These are phyloP conservation scores for Solanum tarijense DNA, from an alignment of 257 asterid species.

Conservation along the genomic window DNA sequence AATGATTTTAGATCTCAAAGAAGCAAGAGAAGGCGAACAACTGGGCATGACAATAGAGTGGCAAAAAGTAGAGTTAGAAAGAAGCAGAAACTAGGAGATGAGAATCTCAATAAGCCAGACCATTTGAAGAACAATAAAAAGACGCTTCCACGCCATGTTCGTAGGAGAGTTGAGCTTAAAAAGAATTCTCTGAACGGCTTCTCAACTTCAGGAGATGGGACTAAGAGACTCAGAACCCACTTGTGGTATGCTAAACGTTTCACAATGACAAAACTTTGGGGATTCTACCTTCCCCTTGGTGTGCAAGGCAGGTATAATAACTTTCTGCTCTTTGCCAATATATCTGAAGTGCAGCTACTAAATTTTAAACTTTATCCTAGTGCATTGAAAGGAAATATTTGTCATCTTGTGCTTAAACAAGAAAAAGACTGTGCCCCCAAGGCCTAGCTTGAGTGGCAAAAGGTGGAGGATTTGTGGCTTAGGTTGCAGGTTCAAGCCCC, in stretches of 20 bases:
- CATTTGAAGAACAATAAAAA: slow-evolving; percentile 19
- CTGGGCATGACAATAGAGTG: slow-evolving; percentile 52
- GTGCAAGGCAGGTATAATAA: slow-evolving; percentile 62
- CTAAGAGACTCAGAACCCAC: slow-evolving; percentile 79
- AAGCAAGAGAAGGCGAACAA: slow-evolving; percentile 77
- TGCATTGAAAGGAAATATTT: neutral
- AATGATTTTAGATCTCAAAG: slow-evolving; percentile 56
- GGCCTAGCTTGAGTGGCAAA: too few relatives aligned
- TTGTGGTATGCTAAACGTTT: slow-evolving; percentile 94
- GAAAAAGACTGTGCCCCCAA: neutral
- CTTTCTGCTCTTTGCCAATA: neutral
- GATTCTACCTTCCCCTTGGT: slow-evolving; percentile 72
- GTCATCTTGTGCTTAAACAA: neutral
- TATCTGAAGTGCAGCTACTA: neutral
- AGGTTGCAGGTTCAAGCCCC: too few relatives aligned
- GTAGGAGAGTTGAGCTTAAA: slow-evolving; percentile 60
- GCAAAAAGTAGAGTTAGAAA: slow-evolving; percentile 35
- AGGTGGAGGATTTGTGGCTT: too few relatives aligned
- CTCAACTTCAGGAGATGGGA: slow-evolving; percentile 72
- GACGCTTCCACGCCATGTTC: slow-evolving; percentile 47
- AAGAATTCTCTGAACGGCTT: slow-evolving; percentile 50
- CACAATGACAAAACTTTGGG: slow-evolving; percentile 70
- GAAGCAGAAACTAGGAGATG: slow-evolving; percentile 22
- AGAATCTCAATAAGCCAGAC: slow-evolving; percentile 5
- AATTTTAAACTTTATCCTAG: neutral